Conservation (phyloP, 2,329 filamentous ascomycete species). For the Laburnicola sp. region DNA sequence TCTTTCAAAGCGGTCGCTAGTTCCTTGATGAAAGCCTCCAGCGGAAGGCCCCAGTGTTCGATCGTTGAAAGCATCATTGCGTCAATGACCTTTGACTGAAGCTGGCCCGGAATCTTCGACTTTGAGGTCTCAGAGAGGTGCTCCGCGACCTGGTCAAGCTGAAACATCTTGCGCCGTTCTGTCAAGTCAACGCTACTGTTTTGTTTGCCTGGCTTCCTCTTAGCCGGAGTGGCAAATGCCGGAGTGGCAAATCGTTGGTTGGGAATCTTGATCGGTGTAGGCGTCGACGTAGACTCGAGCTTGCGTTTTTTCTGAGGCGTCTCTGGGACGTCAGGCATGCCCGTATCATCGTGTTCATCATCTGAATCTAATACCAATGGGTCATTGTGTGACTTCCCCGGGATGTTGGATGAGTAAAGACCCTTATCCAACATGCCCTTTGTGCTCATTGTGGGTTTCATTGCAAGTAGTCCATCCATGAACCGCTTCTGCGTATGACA, state of each 20-base stretch:
- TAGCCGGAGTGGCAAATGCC: neutral
- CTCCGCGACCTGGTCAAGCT: constrained; percentile 35
- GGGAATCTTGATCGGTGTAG: constrained; percentile 6
- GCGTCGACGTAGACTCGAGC: constrained; percentile 6
- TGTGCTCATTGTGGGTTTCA: constrained; percentile 32
- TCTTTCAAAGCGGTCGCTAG: constrained; percentile 18
- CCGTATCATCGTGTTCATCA: constrained; percentile 16
- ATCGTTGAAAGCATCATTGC: constrained; percentile 35
- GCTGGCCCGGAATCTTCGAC: constrained; percentile 38
- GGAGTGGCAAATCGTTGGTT: neutral
- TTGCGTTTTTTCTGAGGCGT: constrained; percentile 42
- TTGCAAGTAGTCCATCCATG: constrained; percentile 42
- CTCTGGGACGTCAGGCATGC: constrained; percentile 3
- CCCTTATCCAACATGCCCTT: constrained; percentile 17
- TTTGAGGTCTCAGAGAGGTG: constrained; percentile 30
- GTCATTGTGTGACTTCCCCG: constrained; percentile 18
- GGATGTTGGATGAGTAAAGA: constrained; percentile 11
- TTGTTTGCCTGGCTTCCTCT: neutral
- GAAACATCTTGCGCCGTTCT: constrained; percentile 19
- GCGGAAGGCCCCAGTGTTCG: constrained; percentile 32
- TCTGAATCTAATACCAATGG: constrained; percentile 28
- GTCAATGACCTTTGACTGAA: constrained; percentile 41
- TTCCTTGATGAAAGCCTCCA: constrained; percentile 30
- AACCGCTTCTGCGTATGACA: constrained; percentile 56
- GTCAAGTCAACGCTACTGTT: constrained; percentile 3